Evolutionary conservation across 1,284 basidiomycete species (phyloP).

Genomic region (Ceratobasidium theobromae): DNA sequence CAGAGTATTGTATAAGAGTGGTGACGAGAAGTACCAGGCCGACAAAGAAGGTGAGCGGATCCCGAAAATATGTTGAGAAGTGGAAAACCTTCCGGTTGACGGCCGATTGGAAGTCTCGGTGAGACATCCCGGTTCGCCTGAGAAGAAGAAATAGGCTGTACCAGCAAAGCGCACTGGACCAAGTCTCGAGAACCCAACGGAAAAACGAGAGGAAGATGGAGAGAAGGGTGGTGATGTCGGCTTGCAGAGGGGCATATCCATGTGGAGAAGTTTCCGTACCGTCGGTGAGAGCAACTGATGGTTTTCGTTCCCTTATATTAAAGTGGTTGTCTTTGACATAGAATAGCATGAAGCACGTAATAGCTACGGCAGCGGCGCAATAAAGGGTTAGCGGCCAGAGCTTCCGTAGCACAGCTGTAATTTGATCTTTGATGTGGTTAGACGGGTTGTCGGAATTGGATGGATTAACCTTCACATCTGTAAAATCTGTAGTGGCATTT

Average conservation of each 20-base stretch:
- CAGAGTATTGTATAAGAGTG: background rate
- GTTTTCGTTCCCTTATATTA: background rate
- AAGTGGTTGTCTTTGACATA: background rate
- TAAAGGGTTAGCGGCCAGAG: background rate
- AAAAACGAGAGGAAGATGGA: background rate
- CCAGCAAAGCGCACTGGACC: background rate
- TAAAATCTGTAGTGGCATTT: too few relatives aligned
- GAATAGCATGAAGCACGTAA: background rate
- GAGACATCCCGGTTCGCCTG: background rate
- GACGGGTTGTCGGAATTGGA: too few relatives aligned
- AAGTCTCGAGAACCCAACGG: background rate
- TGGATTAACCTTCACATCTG: too few relatives aligned
- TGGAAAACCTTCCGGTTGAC: background rate
- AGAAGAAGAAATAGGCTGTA: background rate
- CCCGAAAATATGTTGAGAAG: background rate
- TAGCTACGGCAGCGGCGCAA: background rate
- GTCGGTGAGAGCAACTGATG: background rate
- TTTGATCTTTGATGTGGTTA: too few relatives aligned
- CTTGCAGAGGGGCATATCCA: background rate
- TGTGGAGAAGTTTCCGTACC: background rate
- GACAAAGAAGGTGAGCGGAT: background rate
- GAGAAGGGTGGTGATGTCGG: background rate
- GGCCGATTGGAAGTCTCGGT: background rate
- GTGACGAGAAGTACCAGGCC: background rate
- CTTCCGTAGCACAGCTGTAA: background rate